These are phyloP conservation scores for Clitopilus passeckerianus DNA, from an alignment of 768 basidiomycete genomes.

Conservation along the genomic window DNA sequence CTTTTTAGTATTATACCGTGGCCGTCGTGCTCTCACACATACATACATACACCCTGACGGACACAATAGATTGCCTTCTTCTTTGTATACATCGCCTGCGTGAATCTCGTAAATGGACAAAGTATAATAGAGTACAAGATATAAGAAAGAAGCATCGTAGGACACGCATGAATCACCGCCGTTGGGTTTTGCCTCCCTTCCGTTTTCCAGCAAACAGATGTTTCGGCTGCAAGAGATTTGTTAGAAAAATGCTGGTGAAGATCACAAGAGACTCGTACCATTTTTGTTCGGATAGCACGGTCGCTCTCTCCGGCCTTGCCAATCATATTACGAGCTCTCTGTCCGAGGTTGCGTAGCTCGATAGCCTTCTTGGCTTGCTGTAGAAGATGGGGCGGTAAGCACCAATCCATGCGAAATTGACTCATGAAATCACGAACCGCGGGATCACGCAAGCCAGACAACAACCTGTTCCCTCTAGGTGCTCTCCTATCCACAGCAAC, in stretches of 20 bases:
- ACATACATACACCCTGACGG: neutral
- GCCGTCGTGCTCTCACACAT: neutral
- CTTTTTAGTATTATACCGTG: neutral
- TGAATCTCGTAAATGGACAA: neutral
- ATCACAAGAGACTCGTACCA: constrained; percentile 43
- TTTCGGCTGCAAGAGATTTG: constrained; percentile 54
- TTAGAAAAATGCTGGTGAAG: neutral
- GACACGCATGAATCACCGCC: constrained; percentile 37
- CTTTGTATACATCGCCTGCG: no score
- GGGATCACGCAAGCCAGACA: constrained; percentile 76
- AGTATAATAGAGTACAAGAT: neutral
- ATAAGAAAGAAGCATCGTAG: neutral
- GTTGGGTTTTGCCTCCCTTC: constrained; percentile 77
- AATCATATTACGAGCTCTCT: constrained; percentile 80
- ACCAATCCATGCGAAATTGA: neutral
- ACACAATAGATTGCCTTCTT: neutral
- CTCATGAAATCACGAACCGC: constrained; percentile 45
- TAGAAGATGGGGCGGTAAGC: constrained; percentile 6
- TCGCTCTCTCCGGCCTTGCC: constrained; percentile 92
- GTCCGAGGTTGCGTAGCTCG: constrained; percentile 81
- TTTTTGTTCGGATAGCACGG: constrained; percentile 75
- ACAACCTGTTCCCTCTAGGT: constrained; percentile 68
- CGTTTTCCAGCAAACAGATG: constrained; percentile 85
- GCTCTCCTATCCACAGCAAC: constrained; percentile 43
- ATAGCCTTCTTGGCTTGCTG: constrained; percentile 79